A percentile compares a stretch with the other conserved stretches of the same genome.
These are phyloP conservation scores for Corniculantispora saksenae DNA, from an alignment of 2,329 filamentous ascomycete species.

Conservation along the genomic window DNA sequence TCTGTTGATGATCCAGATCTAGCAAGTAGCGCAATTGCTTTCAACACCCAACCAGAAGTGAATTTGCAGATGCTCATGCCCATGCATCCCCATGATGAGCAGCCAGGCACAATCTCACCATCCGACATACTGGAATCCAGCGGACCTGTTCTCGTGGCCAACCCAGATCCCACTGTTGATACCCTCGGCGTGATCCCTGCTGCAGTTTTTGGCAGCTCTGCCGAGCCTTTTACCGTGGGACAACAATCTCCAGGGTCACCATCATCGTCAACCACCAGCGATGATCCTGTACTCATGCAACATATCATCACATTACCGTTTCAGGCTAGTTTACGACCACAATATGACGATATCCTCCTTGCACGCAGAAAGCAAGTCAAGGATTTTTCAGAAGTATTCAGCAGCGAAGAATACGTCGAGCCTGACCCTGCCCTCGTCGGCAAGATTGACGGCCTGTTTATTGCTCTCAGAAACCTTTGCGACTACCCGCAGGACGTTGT, in stretches of 20 bases:
- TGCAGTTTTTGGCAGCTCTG: constrained; percentile 15
- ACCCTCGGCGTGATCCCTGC: constrained; percentile 8
- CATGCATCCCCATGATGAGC: constrained; percentile 1
- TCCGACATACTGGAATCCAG: constrained; percentile 19
- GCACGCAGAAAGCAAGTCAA: constrained; percentile 46
- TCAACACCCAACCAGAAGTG: constrained; percentile 7
- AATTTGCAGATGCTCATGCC: constrained; percentile 5
- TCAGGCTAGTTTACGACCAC: constrained; percentile 51
- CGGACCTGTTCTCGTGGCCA: background rate
- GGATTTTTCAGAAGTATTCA: constrained; percentile 47
- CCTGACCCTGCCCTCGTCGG: constrained; percentile 43
- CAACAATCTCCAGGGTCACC: constrained; percentile 4
- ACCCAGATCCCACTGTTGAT: background rate
- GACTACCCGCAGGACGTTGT: constrained; percentile 57
- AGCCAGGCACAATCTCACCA: constrained; percentile 19
- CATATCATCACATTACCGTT: constrained; percentile 60
- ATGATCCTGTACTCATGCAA: constrained; percentile 31
- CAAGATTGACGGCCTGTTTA: constrained; percentile 54
- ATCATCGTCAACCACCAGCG: constrained; percentile 22
- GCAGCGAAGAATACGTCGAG: constrained; percentile 36
- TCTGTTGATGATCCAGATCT: background rate
- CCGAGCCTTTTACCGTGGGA: constrained; percentile 7
- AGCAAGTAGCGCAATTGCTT: constrained; percentile 1
- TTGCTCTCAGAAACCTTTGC: constrained; percentile 54
- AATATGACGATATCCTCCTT: constrained; percentile 53